Base-by-base conservation (phyloP, 2,329 filamentous ascomycete genomes). In the Fusarium udum region DNA sequence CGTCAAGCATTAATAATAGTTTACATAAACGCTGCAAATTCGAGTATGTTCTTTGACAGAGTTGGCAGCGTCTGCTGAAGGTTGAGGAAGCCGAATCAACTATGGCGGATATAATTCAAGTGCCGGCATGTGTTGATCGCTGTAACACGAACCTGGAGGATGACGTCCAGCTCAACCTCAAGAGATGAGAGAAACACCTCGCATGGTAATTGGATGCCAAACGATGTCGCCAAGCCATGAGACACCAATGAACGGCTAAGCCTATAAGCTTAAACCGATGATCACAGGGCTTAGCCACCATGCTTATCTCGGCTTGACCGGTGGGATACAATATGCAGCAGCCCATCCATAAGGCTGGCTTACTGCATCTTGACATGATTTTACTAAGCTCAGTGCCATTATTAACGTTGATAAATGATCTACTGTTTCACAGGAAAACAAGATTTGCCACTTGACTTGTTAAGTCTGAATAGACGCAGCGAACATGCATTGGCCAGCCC, bases 301-400 rank as follows among this genome's bases (percentile, higher is more conserved):
- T 52, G 59, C 63, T 43, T 52, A 57, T 64, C 64, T 69, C 67
- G 65, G 65, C 42, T 69, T 64, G 45, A 36, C 67, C 45, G 45
- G 24, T 68, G 43, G 32, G 20, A 61, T 49, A 31, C 32, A 61
- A 31, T 39, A 61, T 40, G n/a, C 12, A 56, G 18, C 32, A 28
- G 43, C 24, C 24, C 26, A 45, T 46, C 31, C 22, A 49, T 32
- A 37, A 53, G 39, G 49, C 65, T 69, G 39, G 49, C 65, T 69
- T 42, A 64, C 51, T 42, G 10, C 26, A 14, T 32, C 31, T 36
- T 64, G 22, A n/a, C 14, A 24, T 37, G 26, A 22, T 24, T 64
- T 69, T 31, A 59, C 52, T 65, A 59, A 69, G 59, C 46, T 46
- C 28, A 53, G 26, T 24, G 36, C 24, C 18, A 32, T 26, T 12